Base-by-base conservation (phyloP, 1,139 yeast genomes). In the Suhomyces guaymorum region DNA sequence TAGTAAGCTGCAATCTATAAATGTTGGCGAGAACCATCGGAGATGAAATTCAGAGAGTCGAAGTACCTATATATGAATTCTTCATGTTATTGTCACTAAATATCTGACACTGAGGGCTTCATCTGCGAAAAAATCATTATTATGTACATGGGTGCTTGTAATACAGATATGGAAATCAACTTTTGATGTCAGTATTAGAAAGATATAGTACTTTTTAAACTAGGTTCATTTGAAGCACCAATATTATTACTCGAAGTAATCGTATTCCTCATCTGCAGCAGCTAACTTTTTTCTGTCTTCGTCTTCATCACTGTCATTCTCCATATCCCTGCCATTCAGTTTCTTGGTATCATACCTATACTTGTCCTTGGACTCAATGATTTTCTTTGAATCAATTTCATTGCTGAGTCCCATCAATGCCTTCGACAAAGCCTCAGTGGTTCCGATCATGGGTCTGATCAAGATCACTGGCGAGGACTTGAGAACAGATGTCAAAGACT, bases 401-500 rank as follows among this genome's bases (percentile, higher is more conserved):
- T 89, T 89, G 26, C 90, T 80, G 7, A 90, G 71, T 1, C 97
- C 97, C 66, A 88, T 73, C 37, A 90, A 64, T 0, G 96, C 75
- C 51, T 80, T 85, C 14, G 92, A 83, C 3, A 90, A 70, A 0
- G 95, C 95, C 54, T 89, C 97, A 0, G 97, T 86, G 0, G 96
- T 89, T 2, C 97, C 97, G 46, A 90, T 89, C 51, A 88, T 73
- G 2, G 97, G 97, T 30, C 97, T 62, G 2, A 90, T 73, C 12
- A 90, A 59, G 7, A 89, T 81, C 15, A 87, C 76, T 0, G 97
- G 97, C 1, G 95, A 79, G 1, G 84, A 87, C 46, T 75, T 77
- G 18, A 85, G 80, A n/a, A 88, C 69, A 0, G 86, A 79, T 15
- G 67, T 64, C 2, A 84, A 73, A 1, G 89, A 86, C 5, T 79